phyloP scores from a whole-genome alignment of 208 protist species.

The Acanthamoeba healyi region DNA sequence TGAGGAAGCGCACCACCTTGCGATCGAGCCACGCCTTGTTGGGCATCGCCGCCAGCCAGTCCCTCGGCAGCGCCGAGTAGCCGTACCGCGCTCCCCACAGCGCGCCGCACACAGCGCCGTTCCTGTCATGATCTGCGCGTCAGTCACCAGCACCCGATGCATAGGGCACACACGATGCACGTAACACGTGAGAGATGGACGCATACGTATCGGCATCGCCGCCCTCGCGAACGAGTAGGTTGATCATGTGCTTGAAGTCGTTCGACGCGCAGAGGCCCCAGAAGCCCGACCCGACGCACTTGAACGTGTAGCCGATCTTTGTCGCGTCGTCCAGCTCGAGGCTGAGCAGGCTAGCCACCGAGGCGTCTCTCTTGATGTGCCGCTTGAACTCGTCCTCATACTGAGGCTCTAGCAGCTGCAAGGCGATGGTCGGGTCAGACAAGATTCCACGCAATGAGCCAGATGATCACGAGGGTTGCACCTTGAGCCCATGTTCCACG shows the following conservation, averaged over 20 bases:
- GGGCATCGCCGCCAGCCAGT: conserved; percentile 79
- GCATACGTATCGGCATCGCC: conserved; percentile 86
- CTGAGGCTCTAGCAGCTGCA: conserved; percentile 21
- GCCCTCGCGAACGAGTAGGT: conserved; percentile 79
- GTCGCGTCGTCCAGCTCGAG: conserved; percentile 62
- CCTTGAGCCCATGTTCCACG: background rate
- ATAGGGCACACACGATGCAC: background rate
- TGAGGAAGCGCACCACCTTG: conserved; percentile 72
- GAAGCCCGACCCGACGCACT: conserved; percentile 80
- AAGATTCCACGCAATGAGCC: too few relatives aligned
- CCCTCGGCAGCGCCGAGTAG: conserved; percentile 73
- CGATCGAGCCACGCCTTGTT: conserved; percentile 82
- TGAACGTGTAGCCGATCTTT: conserved; percentile 85
- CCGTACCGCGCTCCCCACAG: conserved; percentile 77
- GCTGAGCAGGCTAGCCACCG: background rate
- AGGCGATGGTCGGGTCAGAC: background rate
- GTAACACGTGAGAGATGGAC: background rate
- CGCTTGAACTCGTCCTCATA: conserved; percentile 10
- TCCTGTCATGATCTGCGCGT: background rate
- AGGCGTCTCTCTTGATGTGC: conserved; percentile 61
- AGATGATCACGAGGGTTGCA: background rate
- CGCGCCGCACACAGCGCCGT: conserved; percentile 80
- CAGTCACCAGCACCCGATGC: too few relatives aligned
- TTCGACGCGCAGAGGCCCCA: conserved; percentile 75
- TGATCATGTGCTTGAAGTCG: conserved; percentile 82